phyloP scores from a whole-genome alignment of 495 filamentous ascomycete genomes.

The Annulohypoxylon stygium region DNA sequence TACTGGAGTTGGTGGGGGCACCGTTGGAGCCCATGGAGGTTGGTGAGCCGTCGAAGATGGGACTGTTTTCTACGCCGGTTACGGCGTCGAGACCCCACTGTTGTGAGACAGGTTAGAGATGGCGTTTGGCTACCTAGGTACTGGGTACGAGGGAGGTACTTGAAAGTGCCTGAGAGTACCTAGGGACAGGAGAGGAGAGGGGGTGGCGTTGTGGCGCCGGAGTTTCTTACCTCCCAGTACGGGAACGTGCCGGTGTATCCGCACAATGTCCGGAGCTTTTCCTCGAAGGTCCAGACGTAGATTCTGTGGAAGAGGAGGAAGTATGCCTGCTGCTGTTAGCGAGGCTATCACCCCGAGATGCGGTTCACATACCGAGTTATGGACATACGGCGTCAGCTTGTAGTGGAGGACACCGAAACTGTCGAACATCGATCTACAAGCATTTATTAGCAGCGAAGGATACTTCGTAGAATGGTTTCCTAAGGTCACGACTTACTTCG shows the following conservation, averaged over 20 bases:
- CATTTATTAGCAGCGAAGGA: neutral
- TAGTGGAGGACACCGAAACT: slow-evolving; percentile 55
- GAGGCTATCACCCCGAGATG: too few relatives aligned
- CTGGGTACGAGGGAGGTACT: too few relatives aligned
- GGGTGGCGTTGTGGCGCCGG: neutral
- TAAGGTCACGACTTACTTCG: slow-evolving; percentile 37
- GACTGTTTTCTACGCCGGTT: slow-evolving; percentile 49
- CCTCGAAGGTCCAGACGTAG: slow-evolving; percentile 55
- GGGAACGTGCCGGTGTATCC: slow-evolving; percentile 56
- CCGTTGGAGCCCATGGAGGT: slow-evolving; percentile 52
- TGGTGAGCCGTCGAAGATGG: slow-evolving; percentile 53
- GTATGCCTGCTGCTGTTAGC: slow-evolving; percentile 43
- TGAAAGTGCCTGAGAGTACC: too few relatives aligned
- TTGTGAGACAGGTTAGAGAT: neutral
- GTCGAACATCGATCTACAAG: slow-evolving; percentile 46
- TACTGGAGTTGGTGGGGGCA: slow-evolving; percentile 42
- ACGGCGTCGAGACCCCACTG: slow-evolving; percentile 56
- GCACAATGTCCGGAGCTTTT: slow-evolving; percentile 55
- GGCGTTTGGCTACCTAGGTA: neutral
- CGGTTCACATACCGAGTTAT: slow-evolving; percentile 50
- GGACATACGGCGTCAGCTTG: slow-evolving; percentile 52
- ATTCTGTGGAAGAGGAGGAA: slow-evolving; percentile 59
- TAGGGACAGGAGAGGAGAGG: neutral
- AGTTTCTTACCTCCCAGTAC: slow-evolving; percentile 54
- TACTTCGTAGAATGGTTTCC: neutral